Base-by-base conservation (phyloP, 225 moss, liverwort and hornwort genomes). In the Rhytidiadelphus loreus region DNA sequence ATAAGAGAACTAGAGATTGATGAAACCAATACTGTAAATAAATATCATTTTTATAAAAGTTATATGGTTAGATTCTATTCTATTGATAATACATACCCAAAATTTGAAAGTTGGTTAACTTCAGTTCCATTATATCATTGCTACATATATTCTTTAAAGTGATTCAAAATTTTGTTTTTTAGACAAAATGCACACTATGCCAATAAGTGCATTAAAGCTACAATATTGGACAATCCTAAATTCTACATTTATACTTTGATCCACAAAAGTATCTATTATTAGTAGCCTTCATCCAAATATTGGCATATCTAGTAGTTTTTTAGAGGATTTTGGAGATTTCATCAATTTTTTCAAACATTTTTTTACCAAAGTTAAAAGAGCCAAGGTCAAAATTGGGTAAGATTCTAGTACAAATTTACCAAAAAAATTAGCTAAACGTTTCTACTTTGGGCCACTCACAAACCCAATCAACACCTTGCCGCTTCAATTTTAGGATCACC, bases 401-500 rank as follows among this genome's bases (percentile, higher is more conserved):
- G 30, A 74, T 48, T 48, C 4, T 74, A 16, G 0, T 0, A 19
- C 6, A 18, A 46, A 74, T 74, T 48, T 4, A 7, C 6, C 0
- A 28, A 0, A 16, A 25, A 28, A 46, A 18, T 11, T 73, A 11
- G 18, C 7, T 11, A 11, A 4, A 32, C 0, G 20, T 21, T 4
- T 30, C 20, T 2, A 1, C 4, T 75, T 32, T 19, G 1, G 3
- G 7, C 2, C 5, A 3, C 8, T 33, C 12, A 22, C 8, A 13
- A 20, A 75, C 2, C 32, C 33, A 75, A 52, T 75, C 21, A 32
- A 75, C 0, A 13, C 3, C 13, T 13, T 20, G 3, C n/a, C n/a
- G 13, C 9, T 55, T 55, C 15, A 55, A 55, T 37, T 55, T 55
- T 53, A 37, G 55, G 8, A 53, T 77, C 53, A 5, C 5, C 13